A percentile compares a stretch with the other conserved stretches of the same genome.
phyloP scores from a whole-genome alignment of 208 protist species.

The Trypanosomatidae sp. region DNA sequence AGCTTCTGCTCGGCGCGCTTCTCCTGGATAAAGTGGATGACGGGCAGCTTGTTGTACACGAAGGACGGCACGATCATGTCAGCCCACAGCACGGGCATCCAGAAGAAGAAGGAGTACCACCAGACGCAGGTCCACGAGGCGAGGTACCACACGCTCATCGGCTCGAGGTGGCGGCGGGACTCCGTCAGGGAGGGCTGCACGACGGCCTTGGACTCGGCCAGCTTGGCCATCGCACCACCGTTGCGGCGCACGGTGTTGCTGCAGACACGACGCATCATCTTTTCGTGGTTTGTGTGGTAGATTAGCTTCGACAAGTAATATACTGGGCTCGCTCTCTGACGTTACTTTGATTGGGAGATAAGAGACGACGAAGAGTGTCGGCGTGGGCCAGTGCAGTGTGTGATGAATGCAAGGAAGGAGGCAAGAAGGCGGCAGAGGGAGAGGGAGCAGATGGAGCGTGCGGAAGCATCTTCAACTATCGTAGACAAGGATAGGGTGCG shows the following conservation, averaged over 20 bases:
- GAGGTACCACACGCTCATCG: conserved; percentile 88
- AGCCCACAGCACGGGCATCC: conserved; percentile 85
- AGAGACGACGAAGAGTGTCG: too few species aligned
- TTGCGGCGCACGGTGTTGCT: conserved; percentile 35
- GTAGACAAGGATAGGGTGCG: too few species aligned
- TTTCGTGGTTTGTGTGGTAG: too few species aligned
- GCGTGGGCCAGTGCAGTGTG: too few species aligned
- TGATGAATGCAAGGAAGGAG: too few species aligned
- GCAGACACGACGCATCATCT: conserved; percentile 49
- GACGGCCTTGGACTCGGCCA: conserved; percentile 29
- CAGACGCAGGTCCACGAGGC: conserved; percentile 83
- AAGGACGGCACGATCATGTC: conserved; percentile 85
- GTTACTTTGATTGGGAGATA: too few species aligned
- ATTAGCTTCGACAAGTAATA: too few species aligned
- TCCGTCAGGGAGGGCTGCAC: conserved; percentile 36
- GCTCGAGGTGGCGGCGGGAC: conserved; percentile 77
- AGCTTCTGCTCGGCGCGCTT: conserved; percentile 86
- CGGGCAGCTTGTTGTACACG: conserved; percentile 86
- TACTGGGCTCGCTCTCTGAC: too few species aligned
- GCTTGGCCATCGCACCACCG: conserved; percentile 35
- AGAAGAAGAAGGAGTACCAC: conserved; percentile 91
- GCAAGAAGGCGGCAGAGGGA: too few species aligned
- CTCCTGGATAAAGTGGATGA: conserved; percentile 90
- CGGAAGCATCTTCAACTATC: too few species aligned
- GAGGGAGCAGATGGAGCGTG: too few species aligned